Base-by-base conservation (phyloP, 176 grass and related monocot species). In the Avena insularis region DNA sequence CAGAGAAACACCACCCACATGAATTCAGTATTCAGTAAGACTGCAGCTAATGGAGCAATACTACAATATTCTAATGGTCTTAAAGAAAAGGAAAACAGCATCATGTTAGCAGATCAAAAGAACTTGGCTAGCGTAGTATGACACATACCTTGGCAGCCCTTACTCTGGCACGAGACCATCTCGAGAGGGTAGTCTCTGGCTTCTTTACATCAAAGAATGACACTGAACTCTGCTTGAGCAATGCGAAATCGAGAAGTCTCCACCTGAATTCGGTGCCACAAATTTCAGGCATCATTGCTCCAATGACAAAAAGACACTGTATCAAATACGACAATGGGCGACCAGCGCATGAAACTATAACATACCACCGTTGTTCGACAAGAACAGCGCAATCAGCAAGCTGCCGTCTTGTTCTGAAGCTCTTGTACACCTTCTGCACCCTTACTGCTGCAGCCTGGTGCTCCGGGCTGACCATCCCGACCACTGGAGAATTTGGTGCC, bases 321-420 rank as follows among this genome's bases (percentile, higher is more conserved):
- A 13, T 45, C 16, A 80, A 60, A 77, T 53, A 67, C 62, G 84
- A 2, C 20, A 57, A 57, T 75, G 33, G 16, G 62, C 19, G 27
- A 75, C 21, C 80, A 88, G 9, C 64, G 56, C 13, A 64, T 7
- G 4, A 59, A 70, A 77, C 78, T 45, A 15, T 75, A 93, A 90
- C 83, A 78, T 92, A 98, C 96, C 96, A 98, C 6, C 89, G 88
- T 76, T 98, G 96, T 84, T 98, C 96, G 60, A 92, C 93, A 36
- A 98, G 89, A 74, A 98, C 91, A 36, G 93, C 96, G 43, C 96
- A 98, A 88, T 98, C 96, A 2, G 93, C 93, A 49, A 98, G 93
- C 84, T 93, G 91, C 12, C 91, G 82, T 85, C 96, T 95, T 25
- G 90, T 98, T 61, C 96, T 85, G 71, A 98, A 98, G 51, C 96